phyloP scores from a whole-genome alignment of 1,139 yeast species.

The Hansenula lynferdii region DNA sequence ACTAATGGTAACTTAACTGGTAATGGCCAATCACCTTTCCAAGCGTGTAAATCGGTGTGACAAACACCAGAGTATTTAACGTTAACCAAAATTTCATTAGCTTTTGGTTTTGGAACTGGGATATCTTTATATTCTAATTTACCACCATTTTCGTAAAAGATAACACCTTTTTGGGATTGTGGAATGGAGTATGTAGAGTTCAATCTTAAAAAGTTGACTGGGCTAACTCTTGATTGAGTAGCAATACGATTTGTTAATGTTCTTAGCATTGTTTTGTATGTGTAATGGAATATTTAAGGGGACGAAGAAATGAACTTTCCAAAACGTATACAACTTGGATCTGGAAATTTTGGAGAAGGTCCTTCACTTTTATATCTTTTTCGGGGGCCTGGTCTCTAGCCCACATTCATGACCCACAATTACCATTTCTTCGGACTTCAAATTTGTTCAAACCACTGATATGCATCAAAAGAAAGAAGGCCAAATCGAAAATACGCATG shows the following conservation, averaged over 20 bases:
- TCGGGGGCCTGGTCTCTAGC: too few relatives aligned
- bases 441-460: too few relatives aligned
- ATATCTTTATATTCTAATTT: conserved; percentile 48
- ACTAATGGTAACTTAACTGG: conserved; percentile 57
- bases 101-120: conserved; percentile 56
- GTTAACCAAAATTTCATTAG: conserved; percentile 55
- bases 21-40: conserved; percentile 70
- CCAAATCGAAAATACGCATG: too few relatives aligned
- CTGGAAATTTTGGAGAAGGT: too few relatives aligned
- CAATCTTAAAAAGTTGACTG: conserved; percentile 8
- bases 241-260: conserved; percentile 13
- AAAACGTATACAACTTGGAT: too few relatives aligned
- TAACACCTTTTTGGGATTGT: conserved; percentile 41
- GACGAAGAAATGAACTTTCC: too few relatives aligned
- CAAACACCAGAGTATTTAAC: conserved; percentile 70
- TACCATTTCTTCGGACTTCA: too few relatives aligned
- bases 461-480: neutral
- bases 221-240: conserved; percentile 14
- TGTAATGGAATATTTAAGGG: neutral
- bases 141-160: conserved; percentile 43
- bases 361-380: too few relatives aligned
- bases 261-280: conserved; percentile 17
- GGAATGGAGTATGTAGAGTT: conserved; percentile 27
- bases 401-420: too few relatives aligned
- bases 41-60: conserved; percentile 66